Conservation (phyloP, 257 asterid genomes). For the Solanum ossicruentum region DNA sequence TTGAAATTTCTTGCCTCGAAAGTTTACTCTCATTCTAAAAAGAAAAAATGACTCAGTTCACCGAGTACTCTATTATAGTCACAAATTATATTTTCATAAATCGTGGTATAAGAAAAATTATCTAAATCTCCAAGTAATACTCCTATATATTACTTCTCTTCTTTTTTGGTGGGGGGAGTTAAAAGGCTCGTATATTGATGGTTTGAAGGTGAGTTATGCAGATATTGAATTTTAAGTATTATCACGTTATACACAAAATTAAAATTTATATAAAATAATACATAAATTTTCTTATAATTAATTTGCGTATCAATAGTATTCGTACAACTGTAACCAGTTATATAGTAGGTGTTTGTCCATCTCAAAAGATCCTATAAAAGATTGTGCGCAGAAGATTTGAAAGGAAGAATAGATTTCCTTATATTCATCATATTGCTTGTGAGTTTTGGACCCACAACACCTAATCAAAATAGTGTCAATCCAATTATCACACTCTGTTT, state of each 20-base stretch:
- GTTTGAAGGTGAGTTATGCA: no score
- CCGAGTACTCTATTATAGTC: not conserved
- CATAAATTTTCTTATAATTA: no score
- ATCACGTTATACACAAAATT: no score
- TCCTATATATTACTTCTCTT: no score
- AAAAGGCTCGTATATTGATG: no score
- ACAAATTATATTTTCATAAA: not conserved
- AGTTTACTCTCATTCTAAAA: not conserved
- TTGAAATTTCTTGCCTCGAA: not conserved
- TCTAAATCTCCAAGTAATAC: no score
- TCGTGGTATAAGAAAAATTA: no score
- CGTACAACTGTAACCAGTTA: no score
- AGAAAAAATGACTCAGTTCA: not conserved
- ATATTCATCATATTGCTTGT: not conserved
- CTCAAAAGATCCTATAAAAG: not conserved
- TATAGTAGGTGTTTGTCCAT: not conserved
- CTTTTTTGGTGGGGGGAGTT: no score
- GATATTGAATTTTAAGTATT: no score
- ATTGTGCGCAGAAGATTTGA: not conserved
- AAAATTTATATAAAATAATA: no score
- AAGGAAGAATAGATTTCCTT: not conserved
- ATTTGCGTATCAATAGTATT: no score
- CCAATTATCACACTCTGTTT: not conserved
- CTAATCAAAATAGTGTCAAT: not conserved
- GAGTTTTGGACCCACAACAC: not conserved